Conservation (phyloP, 768 basidiomycete genomes). For the Hysterangium stoloniferum region DNA sequence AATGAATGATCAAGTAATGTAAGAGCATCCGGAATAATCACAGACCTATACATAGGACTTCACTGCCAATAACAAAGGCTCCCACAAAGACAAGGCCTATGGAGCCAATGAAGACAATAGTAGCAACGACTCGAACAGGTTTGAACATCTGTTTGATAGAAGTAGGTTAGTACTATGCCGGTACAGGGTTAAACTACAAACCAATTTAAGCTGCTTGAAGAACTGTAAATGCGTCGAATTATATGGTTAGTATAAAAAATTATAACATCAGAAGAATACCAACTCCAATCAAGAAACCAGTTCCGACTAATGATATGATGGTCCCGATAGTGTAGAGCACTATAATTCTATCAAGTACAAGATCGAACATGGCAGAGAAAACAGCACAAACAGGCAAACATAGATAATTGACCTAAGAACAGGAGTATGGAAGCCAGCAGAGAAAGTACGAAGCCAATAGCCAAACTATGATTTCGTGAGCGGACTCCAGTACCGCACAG, state of each 20-base stretch:
- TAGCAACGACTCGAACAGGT: slow-evolving; percentile 78
- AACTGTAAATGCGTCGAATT: slow-evolving; percentile 51
- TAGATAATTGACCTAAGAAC: slow-evolving; percentile 56
- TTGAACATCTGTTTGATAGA: slow-evolving; percentile 75
- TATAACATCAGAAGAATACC: slow-evolving; percentile 23
- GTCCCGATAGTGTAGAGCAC: slow-evolving; percentile 81
- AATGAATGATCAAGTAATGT: not conserved
- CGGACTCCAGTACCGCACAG: slow-evolving; percentile 1
- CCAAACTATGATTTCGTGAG: slow-evolving; percentile 39
- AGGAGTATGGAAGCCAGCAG: slow-evolving; percentile 72
- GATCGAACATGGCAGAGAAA: slow-evolving; percentile 10
- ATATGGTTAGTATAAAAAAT: slow-evolving; percentile 9
- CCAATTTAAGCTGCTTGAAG: slow-evolving; percentile 72
- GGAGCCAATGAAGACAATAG: slow-evolving; percentile 67
- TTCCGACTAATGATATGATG: slow-evolving; percentile 74
- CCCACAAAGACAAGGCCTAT: slow-evolving; percentile 80
- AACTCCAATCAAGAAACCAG: slow-evolving; percentile 87
- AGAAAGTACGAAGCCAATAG: slow-evolving; percentile 71
- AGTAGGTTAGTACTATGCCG: not conserved
- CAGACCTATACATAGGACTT: slow-evolving; percentile 17
- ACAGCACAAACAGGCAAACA: slow-evolving; percentile 56
- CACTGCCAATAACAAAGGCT: slow-evolving; percentile 69
- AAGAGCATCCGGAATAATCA: not conserved
- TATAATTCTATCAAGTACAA: slow-evolving; percentile 22
- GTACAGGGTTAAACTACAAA: slow-evolving; percentile 24